These are phyloP conservation scores for Shiraia sp. DNA, from an alignment of 2,329 filamentous ascomycete genomes.

Conservation along the genomic window DNA sequence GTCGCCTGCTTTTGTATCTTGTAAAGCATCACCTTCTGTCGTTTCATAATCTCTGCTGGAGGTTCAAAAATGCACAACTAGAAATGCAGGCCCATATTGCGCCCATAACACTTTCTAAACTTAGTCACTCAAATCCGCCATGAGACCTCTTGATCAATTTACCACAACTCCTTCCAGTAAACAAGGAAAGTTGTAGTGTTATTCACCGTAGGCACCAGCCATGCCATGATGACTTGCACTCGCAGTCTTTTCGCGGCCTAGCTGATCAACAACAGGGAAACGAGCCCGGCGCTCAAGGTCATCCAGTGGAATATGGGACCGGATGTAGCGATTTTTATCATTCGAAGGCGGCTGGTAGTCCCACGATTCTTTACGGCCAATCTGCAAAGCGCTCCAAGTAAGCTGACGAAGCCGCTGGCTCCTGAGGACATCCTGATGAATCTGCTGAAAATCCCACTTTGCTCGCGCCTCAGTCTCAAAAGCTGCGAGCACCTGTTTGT, in stretches of 20 bases:
- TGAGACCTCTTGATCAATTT: too few species aligned
- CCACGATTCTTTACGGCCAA: constrained; percentile 73
- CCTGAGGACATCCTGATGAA: constrained; percentile 72
- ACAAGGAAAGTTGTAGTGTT: constrained; percentile 1
- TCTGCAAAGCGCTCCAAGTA: constrained; percentile 77
- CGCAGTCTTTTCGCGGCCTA: constrained; percentile 45
- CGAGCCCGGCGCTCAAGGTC: constrained; percentile 77
- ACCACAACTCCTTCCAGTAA: too few species aligned
- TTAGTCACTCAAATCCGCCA: too few species aligned
- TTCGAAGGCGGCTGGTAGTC: constrained; percentile 79
- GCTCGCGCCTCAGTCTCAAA: constrained; percentile 74
- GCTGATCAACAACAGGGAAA: constrained; percentile 62
- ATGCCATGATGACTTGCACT: constrained; percentile 38
- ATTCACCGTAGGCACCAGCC: constrained; percentile 43
- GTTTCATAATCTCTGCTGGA: too few species aligned
- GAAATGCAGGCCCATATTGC: too few species aligned
- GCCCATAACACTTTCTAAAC: too few species aligned
- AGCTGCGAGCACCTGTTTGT: constrained; percentile 52
- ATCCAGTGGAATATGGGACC: constrained; percentile 78
- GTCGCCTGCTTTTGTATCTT: too few species aligned
- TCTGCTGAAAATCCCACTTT: constrained; percentile 80
- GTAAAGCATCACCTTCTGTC: too few species aligned
- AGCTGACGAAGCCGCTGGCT: constrained; percentile 80
- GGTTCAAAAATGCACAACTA: too few species aligned
- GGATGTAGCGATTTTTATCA: constrained; percentile 73